Base-by-base conservation (phyloP, 352 stramenopile genomes). In the Globisporangium abappressorium region DNA sequence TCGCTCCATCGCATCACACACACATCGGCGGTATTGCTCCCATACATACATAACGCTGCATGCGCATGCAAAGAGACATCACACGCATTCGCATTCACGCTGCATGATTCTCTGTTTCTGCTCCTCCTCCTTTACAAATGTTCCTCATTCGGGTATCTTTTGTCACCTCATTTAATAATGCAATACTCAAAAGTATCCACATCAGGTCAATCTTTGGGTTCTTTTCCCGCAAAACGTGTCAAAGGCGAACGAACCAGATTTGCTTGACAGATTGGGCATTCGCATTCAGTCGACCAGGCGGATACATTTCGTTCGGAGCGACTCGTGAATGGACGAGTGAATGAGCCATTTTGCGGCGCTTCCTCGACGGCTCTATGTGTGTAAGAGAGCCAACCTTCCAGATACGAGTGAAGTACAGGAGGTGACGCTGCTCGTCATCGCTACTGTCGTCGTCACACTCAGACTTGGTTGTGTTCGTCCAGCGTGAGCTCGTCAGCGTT, bases 281-380 rank as follows among this genome's bases (percentile, higher is more conserved):
- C 56, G 41, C 56, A 61, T 43, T 61, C 56, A 61, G 30, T 24
- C 38, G n/a, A 24, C 22, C 24, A 11, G 18, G 34, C 56, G 20
- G 24, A n/a, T 60, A 46, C 56, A 62, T 62, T 62, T 62, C 56
- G 56, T 62, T 62, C 56, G 56, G 7, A 36, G 49, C n/a, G 49
- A 56, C 49, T 24, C n/a, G 5, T 11, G 43, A 46, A 38, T 38
- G 12, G 4, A 43, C 12, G 36, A 46, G 14, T 46, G 38, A 46
- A 14, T 20, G 38, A 18, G 38, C 38, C 11, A 20, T 4, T 46
- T 18, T 46, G 33, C 38, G 3, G 2, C 14, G 12, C 36, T 43
- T 43, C 36, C 12, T 46, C 3, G 1, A 46, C 15, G 38, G 20
- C 38, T 18, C 38, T 46, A 1, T 46, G 4, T 20, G 4, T 46